A percentile compares a stretch with the other conserved stretches of the same genome.
phyloP scores from a whole-genome alignment of 163 green algal genomes.

The Coccomyxa subellipsoidea region DNA sequence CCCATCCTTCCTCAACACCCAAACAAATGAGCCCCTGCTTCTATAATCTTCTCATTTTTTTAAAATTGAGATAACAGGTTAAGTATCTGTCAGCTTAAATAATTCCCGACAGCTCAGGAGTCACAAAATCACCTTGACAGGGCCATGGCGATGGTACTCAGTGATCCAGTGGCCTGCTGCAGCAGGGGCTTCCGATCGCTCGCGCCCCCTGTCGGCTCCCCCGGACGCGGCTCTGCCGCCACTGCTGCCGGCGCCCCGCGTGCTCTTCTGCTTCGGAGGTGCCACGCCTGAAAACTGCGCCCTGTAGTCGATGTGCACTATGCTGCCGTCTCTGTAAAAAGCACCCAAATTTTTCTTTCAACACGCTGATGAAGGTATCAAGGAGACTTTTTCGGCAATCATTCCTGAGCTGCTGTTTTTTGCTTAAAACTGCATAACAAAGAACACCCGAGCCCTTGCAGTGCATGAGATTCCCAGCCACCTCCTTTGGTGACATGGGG shows the following conservation, averaged over 20 bases:
- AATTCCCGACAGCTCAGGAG: background rate
- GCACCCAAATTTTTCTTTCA: background rate
- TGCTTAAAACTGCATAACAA: background rate
- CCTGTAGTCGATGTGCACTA: background rate
- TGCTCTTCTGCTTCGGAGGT: background rate
- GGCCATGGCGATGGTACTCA: background rate
- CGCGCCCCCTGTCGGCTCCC: background rate
- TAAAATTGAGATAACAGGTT: background rate
- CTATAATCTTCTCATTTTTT: background rate
- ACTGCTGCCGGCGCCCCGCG: background rate
- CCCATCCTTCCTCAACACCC: background rate
- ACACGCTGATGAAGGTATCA: background rate
- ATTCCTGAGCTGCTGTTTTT: background rate
- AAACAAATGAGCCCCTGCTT: background rate
- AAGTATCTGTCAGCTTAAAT: background rate
- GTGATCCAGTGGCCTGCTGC: background rate
- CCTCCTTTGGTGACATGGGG: background rate
- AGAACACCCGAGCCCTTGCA: background rate
- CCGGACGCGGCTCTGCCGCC: background rate
- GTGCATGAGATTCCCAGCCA: background rate
- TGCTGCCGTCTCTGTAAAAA: background rate
- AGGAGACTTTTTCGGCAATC: background rate
- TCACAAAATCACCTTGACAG: background rate
- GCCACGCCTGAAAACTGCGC: background rate
- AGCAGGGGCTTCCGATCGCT: background rate